Conservation (phyloP, 2,329 filamentous ascomycete genomes). For the Aspergillus sclerotialis region DNA sequence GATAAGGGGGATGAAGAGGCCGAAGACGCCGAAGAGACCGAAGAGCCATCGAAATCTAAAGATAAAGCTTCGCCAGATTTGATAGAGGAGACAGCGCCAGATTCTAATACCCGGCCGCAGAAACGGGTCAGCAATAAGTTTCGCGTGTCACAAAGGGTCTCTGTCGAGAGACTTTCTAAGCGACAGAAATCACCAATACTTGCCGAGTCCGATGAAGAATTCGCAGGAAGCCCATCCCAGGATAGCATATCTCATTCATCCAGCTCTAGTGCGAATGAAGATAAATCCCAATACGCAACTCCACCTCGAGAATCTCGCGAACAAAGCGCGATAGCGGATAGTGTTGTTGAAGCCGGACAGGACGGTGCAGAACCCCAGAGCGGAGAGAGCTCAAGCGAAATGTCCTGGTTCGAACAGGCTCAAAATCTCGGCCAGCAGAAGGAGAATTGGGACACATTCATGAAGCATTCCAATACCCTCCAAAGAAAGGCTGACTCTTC, state of each 20-base stretch:
- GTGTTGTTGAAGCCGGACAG: background rate
- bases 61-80: background rate
- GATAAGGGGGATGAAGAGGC: constrained; percentile 6
- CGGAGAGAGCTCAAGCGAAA: background rate
- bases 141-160: background rate
- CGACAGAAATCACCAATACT: background rate
- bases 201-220: background rate
- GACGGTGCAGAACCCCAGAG: background rate
- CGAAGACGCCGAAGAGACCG: background rate
- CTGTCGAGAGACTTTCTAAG: background rate
- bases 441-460: constrained; percentile 15
- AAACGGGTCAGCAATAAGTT: background rate
- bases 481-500: background rate
- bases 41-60: background rate
- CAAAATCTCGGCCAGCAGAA: constrained; percentile 12
- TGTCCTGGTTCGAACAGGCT: constrained; percentile 14
- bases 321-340: background rate
- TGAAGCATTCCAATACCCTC: constrained; percentile 4
- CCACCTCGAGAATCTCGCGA: background rate
- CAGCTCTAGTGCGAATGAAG: no score
- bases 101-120: background rate
- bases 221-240: background rate
- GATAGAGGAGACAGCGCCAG: background rate
- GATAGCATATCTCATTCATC: background rate
- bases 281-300: background rate